These are phyloP conservation scores for Arthrobotrys iridis DNA, from an alignment of 2,329 filamentous ascomycete species.

Conservation along the genomic window DNA sequence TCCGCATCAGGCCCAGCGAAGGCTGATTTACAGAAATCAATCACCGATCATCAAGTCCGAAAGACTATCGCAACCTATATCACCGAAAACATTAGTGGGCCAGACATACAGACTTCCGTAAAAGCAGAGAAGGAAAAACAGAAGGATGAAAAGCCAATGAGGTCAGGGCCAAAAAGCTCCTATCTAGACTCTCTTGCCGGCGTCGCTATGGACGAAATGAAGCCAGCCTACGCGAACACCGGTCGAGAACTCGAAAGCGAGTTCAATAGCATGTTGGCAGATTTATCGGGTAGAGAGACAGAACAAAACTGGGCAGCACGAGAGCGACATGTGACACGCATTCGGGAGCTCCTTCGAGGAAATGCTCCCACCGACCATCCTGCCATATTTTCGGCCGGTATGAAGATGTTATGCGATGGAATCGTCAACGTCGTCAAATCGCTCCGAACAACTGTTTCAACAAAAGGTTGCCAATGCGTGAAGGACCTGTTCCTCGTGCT, in stretches of 20 bases:
- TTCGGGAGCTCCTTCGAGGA: conserved; percentile 81
- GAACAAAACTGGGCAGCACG: conserved; percentile 91
- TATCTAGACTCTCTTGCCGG: conserved; percentile 70
- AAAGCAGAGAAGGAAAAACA: conserved; percentile 32
- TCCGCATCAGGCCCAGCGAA: conserved; percentile 84
- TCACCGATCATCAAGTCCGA: conserved; percentile 84
- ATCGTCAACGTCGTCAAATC: conserved; percentile 87
- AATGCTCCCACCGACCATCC: conserved; percentile 83
- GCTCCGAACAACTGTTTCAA: conserved; percentile 86
- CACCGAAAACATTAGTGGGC: conserved; percentile 72
- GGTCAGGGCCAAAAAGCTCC: conserved; percentile 52
- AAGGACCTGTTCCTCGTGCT: conserved; percentile 83
- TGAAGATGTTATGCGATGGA: conserved; percentile 82
- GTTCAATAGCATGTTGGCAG: conserved; percentile 79
- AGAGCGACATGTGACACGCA: conserved; percentile 80
- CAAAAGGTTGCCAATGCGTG: conserved; percentile 82
- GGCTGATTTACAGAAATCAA: conserved; percentile 85
- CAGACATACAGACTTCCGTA: conserved; percentile 52
- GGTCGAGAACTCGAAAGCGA: conserved; percentile 87
- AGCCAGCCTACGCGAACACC: conserved; percentile 85
- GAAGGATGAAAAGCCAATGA: conserved; percentile 20
- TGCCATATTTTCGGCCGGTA: conserved; percentile 73
- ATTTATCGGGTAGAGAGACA: conserved; percentile 87
- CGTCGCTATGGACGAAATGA: conserved; percentile 73
- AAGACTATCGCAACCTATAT: conserved; percentile 86